phyloP scores from a whole-genome alignment of 2,329 filamentous ascomycete species.

The Pyrenochaeta sp. region DNA sequence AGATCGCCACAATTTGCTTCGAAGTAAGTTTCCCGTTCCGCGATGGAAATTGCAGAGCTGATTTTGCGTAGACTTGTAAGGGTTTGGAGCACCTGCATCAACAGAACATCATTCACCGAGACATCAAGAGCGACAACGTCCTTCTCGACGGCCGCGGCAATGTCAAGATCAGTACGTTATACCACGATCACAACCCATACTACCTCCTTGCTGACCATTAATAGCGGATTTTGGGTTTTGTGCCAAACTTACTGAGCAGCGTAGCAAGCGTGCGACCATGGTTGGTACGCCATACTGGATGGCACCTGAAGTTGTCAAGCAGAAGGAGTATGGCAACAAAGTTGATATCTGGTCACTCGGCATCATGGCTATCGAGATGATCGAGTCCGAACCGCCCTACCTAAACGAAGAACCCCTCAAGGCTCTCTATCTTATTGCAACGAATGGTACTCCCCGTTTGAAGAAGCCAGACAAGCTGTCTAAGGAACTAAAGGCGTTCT shows the following conservation, averaged over 20 bases:
- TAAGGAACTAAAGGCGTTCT: constrained; percentile 96
- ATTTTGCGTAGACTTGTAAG: constrained; percentile 78
- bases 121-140: constrained; percentile 99
- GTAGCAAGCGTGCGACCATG: constrained; percentile 98
- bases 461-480: constrained; percentile 99
- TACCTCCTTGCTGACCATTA: constrained; percentile 10
- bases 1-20: constrained; percentile 95
- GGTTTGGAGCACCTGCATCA: constrained; percentile 93
- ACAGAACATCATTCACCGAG: constrained; percentile 97
- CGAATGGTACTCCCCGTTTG: constrained; percentile 92
- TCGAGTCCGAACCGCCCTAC: constrained; percentile 97
- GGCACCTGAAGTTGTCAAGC: constrained; percentile 98
- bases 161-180: constrained; percentile 90
- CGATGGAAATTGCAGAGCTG: constrained; percentile 26
- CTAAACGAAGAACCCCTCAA: constrained; percentile 98
- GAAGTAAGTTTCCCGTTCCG: constrained; percentile 70
- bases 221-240: constrained; percentile 99
- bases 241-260: constrained; percentile 95
- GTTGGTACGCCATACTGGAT: constrained; percentile 99
- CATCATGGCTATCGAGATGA: constrained; percentile 99
- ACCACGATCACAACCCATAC: neutral
- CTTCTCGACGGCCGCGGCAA: constrained; percentile 92
- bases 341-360: constrained; percentile 99
- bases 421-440: constrained; percentile 96
- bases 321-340: constrained; percentile 98